Evolutionary conservation across 176 grass and related monocot genomes (phyloP), one percentile per base, ranked within the genome.

Genomic region (Carex cristatella): DNA sequence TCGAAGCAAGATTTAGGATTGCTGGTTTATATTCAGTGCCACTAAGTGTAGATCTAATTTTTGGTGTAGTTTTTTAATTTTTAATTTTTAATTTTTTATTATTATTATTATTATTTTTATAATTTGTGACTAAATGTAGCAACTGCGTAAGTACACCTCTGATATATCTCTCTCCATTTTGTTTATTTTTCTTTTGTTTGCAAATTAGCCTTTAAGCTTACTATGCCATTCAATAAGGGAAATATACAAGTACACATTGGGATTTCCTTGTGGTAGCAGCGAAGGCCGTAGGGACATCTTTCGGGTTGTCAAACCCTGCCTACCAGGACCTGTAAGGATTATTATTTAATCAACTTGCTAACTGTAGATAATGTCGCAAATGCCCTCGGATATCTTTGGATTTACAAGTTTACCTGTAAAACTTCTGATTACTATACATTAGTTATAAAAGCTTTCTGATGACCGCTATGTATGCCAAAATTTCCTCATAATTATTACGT

Each of bases 301-400:
- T 60, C 88, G 88, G 46, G 86, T 87, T 81, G 90, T 95, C 49
- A 99, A 94, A 59, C 93, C 89, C 90, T 88, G 78, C 86, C 87
- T 99, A 75, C 96, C 96, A 83, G 96, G 96, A 15, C 96, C 91
- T 85, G 91, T 95, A 95, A 95, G 96, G 32, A 77, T 65, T 67
- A 80, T 48, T 71, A 10, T 46, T 87, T 15, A 51, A 30, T 85
- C 11, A 85, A 83, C 28, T 86, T 83, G 16, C 31, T 65, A 15
- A 59, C 80, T 35, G 51, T 32, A 76, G 71, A 54, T 23, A 14
- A 46, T 84, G 32, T 79, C 62, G 32, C 18, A 18, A 28, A 51
- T 51, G 23, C 6, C 48, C 32, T 35, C 11, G 51, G 8, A 61
- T 53, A 69, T 80, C 38, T 48, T 78, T 78, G 73, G 11, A 57